Percentiles rank a stretch among this genome's conserved stretches.
phyloP scores from a whole-genome alignment of 2,329 filamentous ascomycete genomes.

The Didymella sp. region DNA sequence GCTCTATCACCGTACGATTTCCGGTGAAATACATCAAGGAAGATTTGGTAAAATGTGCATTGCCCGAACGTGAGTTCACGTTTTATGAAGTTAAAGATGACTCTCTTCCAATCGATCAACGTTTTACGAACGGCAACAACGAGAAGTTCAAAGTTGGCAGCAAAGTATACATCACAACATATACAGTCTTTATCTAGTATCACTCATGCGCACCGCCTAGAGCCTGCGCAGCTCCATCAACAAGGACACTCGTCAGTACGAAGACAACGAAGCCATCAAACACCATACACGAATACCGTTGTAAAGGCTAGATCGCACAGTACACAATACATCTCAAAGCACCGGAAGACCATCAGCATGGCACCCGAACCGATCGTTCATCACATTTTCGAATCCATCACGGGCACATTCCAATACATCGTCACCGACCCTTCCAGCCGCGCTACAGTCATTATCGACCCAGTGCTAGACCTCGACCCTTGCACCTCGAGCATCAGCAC shows the following conservation, averaged over 20 bases:
- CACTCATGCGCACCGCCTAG: background rate
- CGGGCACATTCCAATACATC: constrained; percentile 67
- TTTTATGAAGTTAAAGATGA: background rate
- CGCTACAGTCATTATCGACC: constrained; percentile 65
- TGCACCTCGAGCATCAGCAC: constrained; percentile 57
- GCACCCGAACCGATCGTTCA: constrained; percentile 25
- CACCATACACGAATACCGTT: background rate
- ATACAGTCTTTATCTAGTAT: background rate
- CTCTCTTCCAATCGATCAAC: background rate
- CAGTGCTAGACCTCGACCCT: constrained; percentile 66
- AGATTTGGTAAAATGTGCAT: background rate
- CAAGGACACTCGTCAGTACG: background rate
- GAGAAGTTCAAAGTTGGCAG: background rate
- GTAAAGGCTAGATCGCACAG: background rate
- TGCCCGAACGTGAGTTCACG: background rate
- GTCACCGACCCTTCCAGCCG: constrained; percentile 61
- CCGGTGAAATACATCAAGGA: background rate
- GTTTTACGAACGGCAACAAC: background rate
- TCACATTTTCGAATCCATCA: constrained; percentile 48
- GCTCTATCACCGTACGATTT: background rate
- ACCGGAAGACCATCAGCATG: background rate
- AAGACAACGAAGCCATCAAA: background rate
- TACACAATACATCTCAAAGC: background rate
- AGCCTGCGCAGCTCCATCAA: background rate
- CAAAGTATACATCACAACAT: background rate